These are phyloP conservation scores for Ogataea dorogensis DNA, from an alignment of 805 yeast species.

Conservation along the genomic window DNA sequence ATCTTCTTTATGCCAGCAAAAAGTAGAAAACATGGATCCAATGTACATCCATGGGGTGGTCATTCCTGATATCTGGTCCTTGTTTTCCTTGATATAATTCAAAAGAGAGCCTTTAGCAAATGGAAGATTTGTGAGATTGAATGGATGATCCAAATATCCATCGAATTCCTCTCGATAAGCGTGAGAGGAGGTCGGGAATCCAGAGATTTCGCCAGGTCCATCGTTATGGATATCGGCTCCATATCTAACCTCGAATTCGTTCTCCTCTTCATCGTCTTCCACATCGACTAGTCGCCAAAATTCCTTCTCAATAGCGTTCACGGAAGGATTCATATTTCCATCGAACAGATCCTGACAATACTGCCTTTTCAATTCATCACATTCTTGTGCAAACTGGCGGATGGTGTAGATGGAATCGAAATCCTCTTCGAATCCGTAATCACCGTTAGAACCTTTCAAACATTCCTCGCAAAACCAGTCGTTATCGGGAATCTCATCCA, in stretches of 20 bases:
- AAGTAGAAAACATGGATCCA: conserved; percentile 86
- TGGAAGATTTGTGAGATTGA: conserved; percentile 75
- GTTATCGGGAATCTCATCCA: conserved; percentile 50
- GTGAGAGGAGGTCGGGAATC: conserved; percentile 57
- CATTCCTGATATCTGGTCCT: conserved; percentile 79
- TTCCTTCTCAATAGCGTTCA: conserved; percentile 52
- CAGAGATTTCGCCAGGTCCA: conserved; percentile 64
- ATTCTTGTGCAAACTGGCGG: conserved; percentile 56
- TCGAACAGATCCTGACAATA: conserved; percentile 38
- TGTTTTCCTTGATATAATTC: conserved; percentile 47
- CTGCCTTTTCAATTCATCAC: conserved; percentile 46
- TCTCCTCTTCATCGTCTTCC: conserved; percentile 26
- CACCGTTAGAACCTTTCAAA: conserved; percentile 75
- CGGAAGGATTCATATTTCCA: conserved; percentile 34
- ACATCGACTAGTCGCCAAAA: conserved; percentile 56
- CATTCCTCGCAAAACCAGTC: conserved; percentile 85
- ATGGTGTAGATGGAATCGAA: conserved; percentile 45
- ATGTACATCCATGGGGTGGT: conserved; percentile 94
- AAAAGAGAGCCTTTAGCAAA: conserved; percentile 67
- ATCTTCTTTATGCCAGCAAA: conserved; percentile 97
- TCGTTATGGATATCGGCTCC: conserved; percentile 83
- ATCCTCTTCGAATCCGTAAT: conserved; percentile 80
- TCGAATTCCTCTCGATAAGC: conserved; percentile 18
- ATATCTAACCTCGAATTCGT: conserved; percentile 63
- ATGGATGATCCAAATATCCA: conserved; percentile 57